A percentile compares a stretch with the other conserved stretches of the same genome.
phyloP scores from a whole-genome alignment of 2,329 filamentous ascomycete species.

The Fusarium austroafricanum region DNA sequence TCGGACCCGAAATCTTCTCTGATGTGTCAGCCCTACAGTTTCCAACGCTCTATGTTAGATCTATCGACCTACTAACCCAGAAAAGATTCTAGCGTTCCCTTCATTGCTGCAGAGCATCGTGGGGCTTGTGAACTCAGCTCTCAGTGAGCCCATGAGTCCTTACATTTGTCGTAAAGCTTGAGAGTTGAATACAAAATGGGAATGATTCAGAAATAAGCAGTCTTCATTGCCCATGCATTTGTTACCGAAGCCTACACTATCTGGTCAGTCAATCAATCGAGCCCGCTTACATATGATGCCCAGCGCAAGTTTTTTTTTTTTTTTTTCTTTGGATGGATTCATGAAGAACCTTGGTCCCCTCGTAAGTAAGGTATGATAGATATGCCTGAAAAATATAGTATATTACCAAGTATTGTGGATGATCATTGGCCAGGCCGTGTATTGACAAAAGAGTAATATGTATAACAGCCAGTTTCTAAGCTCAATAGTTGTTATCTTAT shows the following conservation, averaged over 20 bases:
- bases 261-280: background rate
- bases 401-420: too few relatives aligned
- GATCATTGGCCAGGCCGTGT: too few relatives aligned
- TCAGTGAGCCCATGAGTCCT: conserved; percentile 17
- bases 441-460: too few relatives aligned
- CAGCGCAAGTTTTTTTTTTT: background rate
- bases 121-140: conserved; percentile 11
- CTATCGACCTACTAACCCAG: conserved; percentile 4
- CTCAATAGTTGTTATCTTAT: too few relatives aligned
- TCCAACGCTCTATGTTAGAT: background rate
- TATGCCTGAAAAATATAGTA: too few relatives aligned
- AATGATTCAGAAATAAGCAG: background rate
- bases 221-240: background rate
- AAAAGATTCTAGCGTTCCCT: conserved; percentile 1
- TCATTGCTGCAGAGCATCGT: background rate
- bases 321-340: too few relatives aligned
- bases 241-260: background rate
- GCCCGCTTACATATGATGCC: background rate
- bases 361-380: too few relatives aligned
- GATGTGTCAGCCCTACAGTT: conserved; percentile 25
- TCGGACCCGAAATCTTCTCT: conserved; percentile 14
- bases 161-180: background rate
- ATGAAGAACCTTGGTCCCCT: too few relatives aligned
- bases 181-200: background rate
- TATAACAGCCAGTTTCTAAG: too few relatives aligned